These are phyloP conservation scores for Nicotiana obtusifolia DNA, from an alignment of 257 asterid genomes.

Conservation along the genomic window DNA sequence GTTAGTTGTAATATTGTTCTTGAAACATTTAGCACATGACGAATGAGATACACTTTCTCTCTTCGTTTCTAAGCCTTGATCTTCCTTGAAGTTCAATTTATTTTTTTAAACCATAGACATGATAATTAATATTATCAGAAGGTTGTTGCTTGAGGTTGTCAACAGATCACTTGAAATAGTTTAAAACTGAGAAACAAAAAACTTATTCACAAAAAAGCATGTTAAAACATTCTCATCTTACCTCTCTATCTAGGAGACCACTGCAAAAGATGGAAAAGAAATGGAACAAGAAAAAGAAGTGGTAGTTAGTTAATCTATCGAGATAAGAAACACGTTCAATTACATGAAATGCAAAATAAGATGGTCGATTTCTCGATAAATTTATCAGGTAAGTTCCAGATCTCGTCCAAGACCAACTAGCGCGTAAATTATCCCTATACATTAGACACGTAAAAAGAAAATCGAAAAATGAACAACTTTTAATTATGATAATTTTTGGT, in stretches of 20 bases:
- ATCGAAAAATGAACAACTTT: neutral
- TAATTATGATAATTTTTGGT: neutral
- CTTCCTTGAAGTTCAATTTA: neutral
- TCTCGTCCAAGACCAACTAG: neutral
- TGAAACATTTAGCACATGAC: too few species aligned
- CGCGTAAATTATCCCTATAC: neutral
- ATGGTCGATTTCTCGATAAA: neutral
- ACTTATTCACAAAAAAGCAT: neutral
- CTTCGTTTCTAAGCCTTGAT: neutral
- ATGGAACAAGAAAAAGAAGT: neutral
- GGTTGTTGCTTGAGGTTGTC: neutral
- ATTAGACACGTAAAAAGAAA: neutral
- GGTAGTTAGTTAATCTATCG: neutral
- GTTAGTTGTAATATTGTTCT: too few species aligned
- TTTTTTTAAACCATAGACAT: neutral
- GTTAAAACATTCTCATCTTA: neutral
- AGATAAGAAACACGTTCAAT: neutral
- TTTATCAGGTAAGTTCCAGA: neutral
- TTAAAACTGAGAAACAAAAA: neutral
- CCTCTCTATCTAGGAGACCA: slow-evolving; percentile 7
- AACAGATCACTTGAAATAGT: neutral
- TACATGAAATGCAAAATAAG: neutral
- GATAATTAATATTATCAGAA: neutral
- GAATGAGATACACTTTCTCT: too few species aligned
- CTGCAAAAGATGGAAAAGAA: neutral